phyloP scores from a whole-genome alignment of 148 eudicot genomes.

The Vaccinium corymbosum region DNA sequence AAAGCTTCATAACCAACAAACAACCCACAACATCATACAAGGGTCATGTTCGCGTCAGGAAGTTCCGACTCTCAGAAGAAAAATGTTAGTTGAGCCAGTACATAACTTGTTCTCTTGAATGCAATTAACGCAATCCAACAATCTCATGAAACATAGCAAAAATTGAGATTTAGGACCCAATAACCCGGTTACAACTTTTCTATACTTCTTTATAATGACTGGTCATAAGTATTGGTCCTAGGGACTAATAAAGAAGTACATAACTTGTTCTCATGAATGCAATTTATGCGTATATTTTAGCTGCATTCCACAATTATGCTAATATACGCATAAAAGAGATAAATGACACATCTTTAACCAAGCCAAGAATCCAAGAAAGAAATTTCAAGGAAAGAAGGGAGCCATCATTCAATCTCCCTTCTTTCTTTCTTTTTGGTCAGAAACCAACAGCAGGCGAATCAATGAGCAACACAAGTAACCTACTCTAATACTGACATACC shows the following conservation, averaged over 20 bases:
- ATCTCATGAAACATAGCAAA: not conserved
- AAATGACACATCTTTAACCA: not conserved
- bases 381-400: not conserved
- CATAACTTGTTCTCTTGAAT: not conserved
- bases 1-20: not conserved
- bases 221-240: not conserved
- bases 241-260: not conserved
- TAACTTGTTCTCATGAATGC: no score
- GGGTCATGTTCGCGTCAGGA: not conserved
- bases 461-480: not conserved
- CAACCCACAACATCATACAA: not conserved
- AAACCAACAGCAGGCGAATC: not conserved
- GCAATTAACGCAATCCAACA: not conserved
- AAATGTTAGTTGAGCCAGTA: not conserved
- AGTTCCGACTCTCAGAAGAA: not conserved
- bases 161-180: not conserved
- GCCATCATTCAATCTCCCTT: not conserved
- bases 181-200: not conserved
- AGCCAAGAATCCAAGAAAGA: not conserved
- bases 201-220: not conserved
- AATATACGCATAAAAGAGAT: not conserved
- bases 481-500: not conserved
- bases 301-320: not conserved
- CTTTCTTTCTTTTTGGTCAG: not conserved
- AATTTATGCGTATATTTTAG: not conserved